phyloP scores from a whole-genome alignment of 345 rosid genomes.

The Bretschneidera sinensis region DNA sequence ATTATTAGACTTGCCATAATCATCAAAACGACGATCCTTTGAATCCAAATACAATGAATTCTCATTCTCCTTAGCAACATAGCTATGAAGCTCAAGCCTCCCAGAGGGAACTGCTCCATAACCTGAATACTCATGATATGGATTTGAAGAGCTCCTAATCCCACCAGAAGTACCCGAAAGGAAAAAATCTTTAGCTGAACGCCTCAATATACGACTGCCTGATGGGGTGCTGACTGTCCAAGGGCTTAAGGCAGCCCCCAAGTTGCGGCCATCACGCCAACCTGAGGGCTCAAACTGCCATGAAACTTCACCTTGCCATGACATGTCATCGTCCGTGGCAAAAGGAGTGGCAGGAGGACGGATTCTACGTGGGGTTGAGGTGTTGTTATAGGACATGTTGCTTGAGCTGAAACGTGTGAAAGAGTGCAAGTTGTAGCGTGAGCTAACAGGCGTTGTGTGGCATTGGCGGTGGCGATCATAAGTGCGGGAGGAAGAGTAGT shows the following conservation, averaged over 20 bases:
- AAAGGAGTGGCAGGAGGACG: conserved; percentile 33
- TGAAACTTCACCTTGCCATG: conserved; percentile 58
- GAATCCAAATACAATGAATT: too few relatives aligned
- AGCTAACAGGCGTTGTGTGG: conserved; percentile 27
- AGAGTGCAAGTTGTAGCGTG: conserved; percentile 35
- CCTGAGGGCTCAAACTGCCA: conserved; percentile 62
- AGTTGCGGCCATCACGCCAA: conserved; percentile 32
- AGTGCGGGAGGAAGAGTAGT: conserved; percentile 16
- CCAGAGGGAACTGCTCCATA: too few relatives aligned
- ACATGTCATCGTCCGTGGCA: conserved; percentile 38
- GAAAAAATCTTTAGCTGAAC: conserved; percentile 46
- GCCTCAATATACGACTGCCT: conserved; percentile 20
- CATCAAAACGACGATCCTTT: too few relatives aligned
- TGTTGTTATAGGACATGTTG: conserved; percentile 8
- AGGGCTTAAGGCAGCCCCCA: conserved; percentile 57
- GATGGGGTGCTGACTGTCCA: conserved; percentile 38
- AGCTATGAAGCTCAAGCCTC: too few relatives aligned
- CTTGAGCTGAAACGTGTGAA: conserved; percentile 23
- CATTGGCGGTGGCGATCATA: conserved; percentile 7
- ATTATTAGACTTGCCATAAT: too few relatives aligned
- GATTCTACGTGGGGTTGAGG: conserved; percentile 7
- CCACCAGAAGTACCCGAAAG: conserved; percentile 32
- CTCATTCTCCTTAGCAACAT: too few relatives aligned
- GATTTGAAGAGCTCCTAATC: conserved; percentile 26
- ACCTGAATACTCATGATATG: conserved; percentile 30